phyloP scores from a whole-genome alignment of 2,329 filamentous ascomycete genomes.

The Alternaria sp. region DNA sequence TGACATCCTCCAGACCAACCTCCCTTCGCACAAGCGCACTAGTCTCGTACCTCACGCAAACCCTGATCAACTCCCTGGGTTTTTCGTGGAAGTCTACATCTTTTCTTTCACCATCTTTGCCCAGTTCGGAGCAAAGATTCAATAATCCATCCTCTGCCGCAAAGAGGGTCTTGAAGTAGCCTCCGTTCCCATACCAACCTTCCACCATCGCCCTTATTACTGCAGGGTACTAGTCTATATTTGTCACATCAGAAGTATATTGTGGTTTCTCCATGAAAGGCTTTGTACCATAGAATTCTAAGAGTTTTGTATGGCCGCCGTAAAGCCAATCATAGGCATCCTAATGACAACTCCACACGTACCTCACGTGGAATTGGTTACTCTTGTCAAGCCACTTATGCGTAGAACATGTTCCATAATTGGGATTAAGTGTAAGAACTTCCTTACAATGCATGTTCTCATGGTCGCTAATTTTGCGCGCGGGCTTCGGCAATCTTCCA shows the following conservation, averaged over 20 bases:
- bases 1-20: neutral
- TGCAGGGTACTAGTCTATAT: neutral
- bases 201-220: neutral
- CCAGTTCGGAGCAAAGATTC: neutral
- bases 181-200: conserved; percentile 5
- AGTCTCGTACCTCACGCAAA: conserved; percentile 1
- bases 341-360: neutral
- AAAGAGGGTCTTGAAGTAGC: neutral
- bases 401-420: neutral
- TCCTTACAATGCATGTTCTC: neutral
- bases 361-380: neutral
- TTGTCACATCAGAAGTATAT: neutral
- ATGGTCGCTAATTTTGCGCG: neutral
- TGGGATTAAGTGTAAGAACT: neutral
- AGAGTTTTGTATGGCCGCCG: neutral
- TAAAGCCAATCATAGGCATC: neutral
- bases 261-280: neutral
- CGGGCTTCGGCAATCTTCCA: conserved; percentile 20
- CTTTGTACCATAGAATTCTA: neutral
- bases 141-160: neutral
- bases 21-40: neutral
- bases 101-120: neutral
- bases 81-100: neutral
- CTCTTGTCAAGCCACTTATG: neutral
- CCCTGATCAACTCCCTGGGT: neutral